A percentile compares a stretch with the other conserved stretches of the same genome.
These are phyloP conservation scores for Yamadazyma scolyti DNA, from an alignment of 805 yeast genomes.

Conservation along the genomic window DNA sequence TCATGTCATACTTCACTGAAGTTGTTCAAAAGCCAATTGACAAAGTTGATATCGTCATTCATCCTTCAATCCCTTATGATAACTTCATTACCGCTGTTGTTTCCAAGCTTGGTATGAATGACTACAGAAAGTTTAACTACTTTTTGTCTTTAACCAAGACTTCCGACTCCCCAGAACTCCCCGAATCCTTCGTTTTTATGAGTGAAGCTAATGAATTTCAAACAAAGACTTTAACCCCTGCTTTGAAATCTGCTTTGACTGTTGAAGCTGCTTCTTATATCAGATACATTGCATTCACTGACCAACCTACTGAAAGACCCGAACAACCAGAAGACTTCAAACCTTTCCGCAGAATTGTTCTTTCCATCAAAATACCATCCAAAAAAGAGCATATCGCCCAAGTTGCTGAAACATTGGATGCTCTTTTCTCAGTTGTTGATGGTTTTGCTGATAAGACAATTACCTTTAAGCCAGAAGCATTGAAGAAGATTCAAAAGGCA, in stretches of 20 bases:
- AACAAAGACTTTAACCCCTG: slow-evolving; percentile 53
- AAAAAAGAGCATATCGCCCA: slow-evolving; percentile 48
- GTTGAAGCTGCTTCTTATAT: slow-evolving; percentile 38
- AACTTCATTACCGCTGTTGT: slow-evolving; percentile 81
- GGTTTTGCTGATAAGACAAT: slow-evolving; percentile 45
- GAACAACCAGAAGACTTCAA: slow-evolving; percentile 49
- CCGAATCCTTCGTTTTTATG: slow-evolving; percentile 80
- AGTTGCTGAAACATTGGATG: slow-evolving; percentile 46
- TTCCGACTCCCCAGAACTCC: slow-evolving; percentile 65
- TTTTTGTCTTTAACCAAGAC: slow-evolving; percentile 83
- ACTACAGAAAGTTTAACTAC: slow-evolving; percentile 71
- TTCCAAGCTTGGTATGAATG: slow-evolving; percentile 78
- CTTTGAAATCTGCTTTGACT: slow-evolving; percentile 41
- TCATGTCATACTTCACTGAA: slow-evolving; percentile 55
- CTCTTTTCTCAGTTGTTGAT: slow-evolving; percentile 60
- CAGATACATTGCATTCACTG: slow-evolving; percentile 76
- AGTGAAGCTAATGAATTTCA: slow-evolving; percentile 82
- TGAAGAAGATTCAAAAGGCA: slow-evolving; percentile 70
- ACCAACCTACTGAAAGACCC: slow-evolving; percentile 76
- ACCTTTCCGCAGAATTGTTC: slow-evolving; percentile 49
- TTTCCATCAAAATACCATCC: slow-evolving; percentile 53
- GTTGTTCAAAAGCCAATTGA: slow-evolving; percentile 55
- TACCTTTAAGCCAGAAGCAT: slow-evolving; percentile 68
- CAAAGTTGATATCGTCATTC: slow-evolving; percentile 58
- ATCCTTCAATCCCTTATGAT: slow-evolving; percentile 53